Base-by-base conservation (phyloP, 169 alveolate genomes). In the Plasmodium falciparum region DNA sequence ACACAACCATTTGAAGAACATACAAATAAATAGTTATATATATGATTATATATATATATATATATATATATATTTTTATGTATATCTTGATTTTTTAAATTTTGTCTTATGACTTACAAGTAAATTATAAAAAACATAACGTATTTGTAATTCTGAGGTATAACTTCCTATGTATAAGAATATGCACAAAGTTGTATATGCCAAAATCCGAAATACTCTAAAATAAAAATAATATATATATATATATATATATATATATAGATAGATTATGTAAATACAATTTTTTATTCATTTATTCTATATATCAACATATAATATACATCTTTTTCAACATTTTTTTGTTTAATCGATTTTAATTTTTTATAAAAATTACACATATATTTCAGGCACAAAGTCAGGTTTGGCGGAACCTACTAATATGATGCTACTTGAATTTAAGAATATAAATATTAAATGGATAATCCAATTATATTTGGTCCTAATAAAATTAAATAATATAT, bases 401-500 rank as follows among this genome's bases (percentile, higher is more conserved):
- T 90, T 73, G 72, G 29, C 15, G 6, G 43, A 3, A 1, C 76
- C 61, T 11, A 56, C 88, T 52, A 56, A 50, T 33, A 94, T 73
- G 12, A 91, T 63, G 39, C 93, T 75, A 22, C 70, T 22, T 61
- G 94, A 61, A 71, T 91, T 71, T 69, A 92, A 58, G 17, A 65
- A 62, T 45, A 90, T 56, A 62, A 92, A 92, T 39, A 71, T 52
- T 24, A 92, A 43, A 45, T 92, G 95, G 43, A 92, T 83, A 88
- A 52, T 24, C 93, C 93, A 90, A 50, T 93, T 92, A 75, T 90
- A 86, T 56, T 89, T 86, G 8, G 94, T 89, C 75, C 95, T 92
- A 52, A 59, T 20, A 20, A 56, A 29, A 20, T 63, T 15, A 20
- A 43, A 63, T 5, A 33, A 33, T 33, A 33, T 33, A 33, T 33